Evolutionary conservation across 2,329 filamentous ascomycete genomes (phyloP), one percentile per base, ranked within the genome.

Genomic region (Apiospora hydei): DNA sequence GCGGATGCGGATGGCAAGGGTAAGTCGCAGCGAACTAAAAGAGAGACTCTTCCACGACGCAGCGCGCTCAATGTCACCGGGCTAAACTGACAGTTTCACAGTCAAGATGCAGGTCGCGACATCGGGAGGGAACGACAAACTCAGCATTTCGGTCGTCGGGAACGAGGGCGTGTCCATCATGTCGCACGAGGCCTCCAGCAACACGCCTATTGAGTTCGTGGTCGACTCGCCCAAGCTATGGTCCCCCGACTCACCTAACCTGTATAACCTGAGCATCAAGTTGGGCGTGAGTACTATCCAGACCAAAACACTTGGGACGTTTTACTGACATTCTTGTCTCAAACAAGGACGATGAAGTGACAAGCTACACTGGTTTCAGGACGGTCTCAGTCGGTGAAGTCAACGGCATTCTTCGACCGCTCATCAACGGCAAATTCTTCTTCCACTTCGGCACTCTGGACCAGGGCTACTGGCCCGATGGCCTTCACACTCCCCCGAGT

Each of bases 381-480:
- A 93, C 90, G 0, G 85, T 93, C 47, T 85, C 87, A 0, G 83
- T 83, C 8, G 90, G 88, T 1, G 80, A 83, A 0, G 82, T 93
- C 1, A 81, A 91, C 24, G 91, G 90, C 0, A 78, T 92, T 1
- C 83, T 88, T 71, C 87, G 91, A 0, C 90, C 91, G 0, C 80
- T 93, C 0, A 81, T 94, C 51, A 94, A 94, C 73, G 91, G 90
- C n/a, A 84, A 92, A 70, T 92, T 92, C 51, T 82, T 89, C 16
- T 94, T 93, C 79, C 84, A 88, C 57, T 91, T 93, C 69, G 91
- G 91, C 3, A 91, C 91, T 0, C 84, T 94, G 0, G 92, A 94
- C 72, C 92, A 94, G 34, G 92, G 92, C 0, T 93, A 85, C 79
- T 93, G 91, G 91, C 91, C 91, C 0, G 91, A 93, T 76, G 92